Evolutionary conservation across 2,329 filamentous ascomycete species (phyloP), one percentile per base, ranked within the genome.

Genomic region (Aspergillus alliaceus): DNA sequence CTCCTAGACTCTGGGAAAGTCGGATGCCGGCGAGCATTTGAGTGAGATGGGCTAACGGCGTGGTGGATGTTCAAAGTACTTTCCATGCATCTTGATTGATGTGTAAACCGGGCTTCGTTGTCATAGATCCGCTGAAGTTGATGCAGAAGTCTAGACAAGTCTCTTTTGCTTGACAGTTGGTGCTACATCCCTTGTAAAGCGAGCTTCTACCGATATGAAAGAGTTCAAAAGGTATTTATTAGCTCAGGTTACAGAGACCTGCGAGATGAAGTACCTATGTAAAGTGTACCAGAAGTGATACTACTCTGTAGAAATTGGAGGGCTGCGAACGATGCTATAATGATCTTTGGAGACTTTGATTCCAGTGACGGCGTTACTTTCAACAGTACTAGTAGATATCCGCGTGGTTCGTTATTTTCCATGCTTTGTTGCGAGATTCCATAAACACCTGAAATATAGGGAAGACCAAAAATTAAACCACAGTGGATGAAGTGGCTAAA

Each of bases 381-480:
- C n/a, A n/a, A n/a, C n/a, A n/a, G n/a, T n/a, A n/a, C n/a, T 9
- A 27, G 24, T n/a, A 18, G 24, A 18, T 32, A 48, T 48, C 44
- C 44, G 44, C 44, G 15, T 32, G 18, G 44, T 27, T 48, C 24
- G 8, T 48, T 24, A 27, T 20, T 48, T 48, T 48, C 44, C 39
- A 53, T 27, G 20, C 15, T 34, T 35, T 8, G 4, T 20, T 15
- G 35, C 14, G 12, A 40, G 40, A 35, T 35, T 35, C 34, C 34
- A 50, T 37, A 39, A 34, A 12, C 32, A 22, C 14, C 40, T 53
- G 24, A 37, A 53, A 34, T 25, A 34, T 44, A 14, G 27, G 37
- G 22, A 22, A 24, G 31, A 53, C 56, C 55, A 64, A 62, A 62
- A 64, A 60, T 59, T n/a, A 59, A 59, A 47, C 22, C 25, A 37